These are phyloP conservation scores for Musa troglodytarum DNA, from an alignment of 176 grass and related monocot species.

Conservation along the genomic window DNA sequence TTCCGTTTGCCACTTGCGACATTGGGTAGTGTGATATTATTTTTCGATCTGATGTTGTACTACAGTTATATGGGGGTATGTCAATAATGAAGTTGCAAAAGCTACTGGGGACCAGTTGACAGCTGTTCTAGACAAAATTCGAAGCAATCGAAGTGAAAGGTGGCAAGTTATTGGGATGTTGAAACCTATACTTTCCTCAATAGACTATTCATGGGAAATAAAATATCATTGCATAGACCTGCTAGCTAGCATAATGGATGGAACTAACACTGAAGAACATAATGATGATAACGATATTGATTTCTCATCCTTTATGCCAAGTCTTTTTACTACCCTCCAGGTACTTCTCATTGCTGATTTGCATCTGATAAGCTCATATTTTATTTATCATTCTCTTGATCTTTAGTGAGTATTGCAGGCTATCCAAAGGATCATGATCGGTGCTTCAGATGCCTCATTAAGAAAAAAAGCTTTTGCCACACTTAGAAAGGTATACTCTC, in stretches of 20 bases:
- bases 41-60: neutral
- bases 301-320: conserved; percentile 34
- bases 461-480: conserved; percentile 67
- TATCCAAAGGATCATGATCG: conserved; percentile 75
- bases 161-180: conserved; percentile 70
- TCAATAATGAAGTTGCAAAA: conserved; percentile 46
- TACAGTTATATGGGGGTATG: conserved; percentile 59
- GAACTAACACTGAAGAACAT: conserved; percentile 26
- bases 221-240: conserved; percentile 60
- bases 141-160: conserved; percentile 31
- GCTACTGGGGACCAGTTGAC: conserved; percentile 35
- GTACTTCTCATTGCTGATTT: conserved; percentile 28
- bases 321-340: conserved; percentile 51
- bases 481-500: conserved; percentile 46
- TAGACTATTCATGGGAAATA: conserved; percentile 67
- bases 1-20: neutral
- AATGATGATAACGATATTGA: conserved; percentile 32
- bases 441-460: conserved; percentile 42
- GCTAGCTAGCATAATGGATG: conserved; percentile 46
- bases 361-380: neutral
- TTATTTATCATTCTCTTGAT: conserved; percentile 21
- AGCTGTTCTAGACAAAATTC: conserved; percentile 42
- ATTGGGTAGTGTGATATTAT: neutral
- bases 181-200: conserved; percentile 46
- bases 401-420: conserved; percentile 35